Percentiles rank a stretch among this genome's conserved stretches.
phyloP scores from a whole-genome alignment of 1,284 basidiomycete genomes.

The Ceratobasidium papillatum region DNA sequence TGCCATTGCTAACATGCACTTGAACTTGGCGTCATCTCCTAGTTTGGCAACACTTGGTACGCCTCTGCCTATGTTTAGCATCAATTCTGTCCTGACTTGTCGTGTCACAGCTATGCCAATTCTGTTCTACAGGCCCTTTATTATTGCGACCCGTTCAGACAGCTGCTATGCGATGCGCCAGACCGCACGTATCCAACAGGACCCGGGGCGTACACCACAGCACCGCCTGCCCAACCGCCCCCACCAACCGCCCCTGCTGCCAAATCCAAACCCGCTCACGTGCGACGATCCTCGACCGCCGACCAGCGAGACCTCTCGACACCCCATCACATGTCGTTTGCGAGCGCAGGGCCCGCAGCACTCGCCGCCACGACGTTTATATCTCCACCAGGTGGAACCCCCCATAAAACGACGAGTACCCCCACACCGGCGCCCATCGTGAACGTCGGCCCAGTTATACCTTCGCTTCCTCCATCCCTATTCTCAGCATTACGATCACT shows the following conservation, averaged over 20 bases:
- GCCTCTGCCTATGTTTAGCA: slow-evolving; percentile 46
- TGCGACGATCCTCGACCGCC: slow-evolving; percentile 30
- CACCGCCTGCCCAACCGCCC: slow-evolving; percentile 19
- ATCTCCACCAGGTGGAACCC: slow-evolving; percentile 10
- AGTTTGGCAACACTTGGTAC: slow-evolving; percentile 87
- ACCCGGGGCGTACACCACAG: slow-evolving; percentile 24
- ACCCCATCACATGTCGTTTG: slow-evolving; percentile 47
- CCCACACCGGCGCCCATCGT: slow-evolving; percentile 46
- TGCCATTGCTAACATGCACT: slow-evolving; percentile 29
- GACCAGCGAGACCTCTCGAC: slow-evolving; percentile 14
- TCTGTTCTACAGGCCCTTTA: slow-evolving; percentile 97
- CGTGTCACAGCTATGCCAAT: slow-evolving; percentile 84
- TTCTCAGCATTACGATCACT: slow-evolving; percentile 90
- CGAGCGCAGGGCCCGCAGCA: slow-evolving; percentile 45
- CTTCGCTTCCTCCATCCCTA: slow-evolving; percentile 74
- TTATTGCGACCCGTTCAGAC: slow-evolving; percentile 82
- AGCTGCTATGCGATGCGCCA: slow-evolving; percentile 71
- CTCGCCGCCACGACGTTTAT: slow-evolving; percentile 48
- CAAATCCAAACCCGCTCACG: slow-evolving; percentile 47
- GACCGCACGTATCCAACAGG: slow-evolving; percentile 53
- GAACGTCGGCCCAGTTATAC: slow-evolving; percentile 56
- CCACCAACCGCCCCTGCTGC: slow-evolving; percentile 41
- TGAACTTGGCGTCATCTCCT: slow-evolving; percentile 35
- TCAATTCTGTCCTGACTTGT: background rate
- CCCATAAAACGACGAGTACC: slow-evolving; percentile 46